Evolutionary conservation across 768 basidiomycete species (phyloP).

Genomic region (Lactarius deliciosus): DNA sequence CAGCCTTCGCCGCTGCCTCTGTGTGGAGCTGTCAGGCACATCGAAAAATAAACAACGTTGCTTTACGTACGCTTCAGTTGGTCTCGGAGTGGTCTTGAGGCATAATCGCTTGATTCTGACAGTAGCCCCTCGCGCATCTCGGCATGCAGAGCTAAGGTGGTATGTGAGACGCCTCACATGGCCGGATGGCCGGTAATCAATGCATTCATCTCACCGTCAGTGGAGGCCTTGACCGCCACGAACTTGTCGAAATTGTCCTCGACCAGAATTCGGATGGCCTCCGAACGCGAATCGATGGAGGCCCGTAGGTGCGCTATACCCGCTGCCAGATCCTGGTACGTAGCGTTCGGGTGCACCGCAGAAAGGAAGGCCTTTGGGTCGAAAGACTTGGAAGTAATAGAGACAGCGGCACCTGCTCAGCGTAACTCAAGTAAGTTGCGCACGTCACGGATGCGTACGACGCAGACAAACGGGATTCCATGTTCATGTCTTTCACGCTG

Average conservation of each 20-base stretch:
- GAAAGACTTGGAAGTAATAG: constrained; percentile 91
- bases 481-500: constrained; percentile 66
- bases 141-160: constrained; percentile 66
- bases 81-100: constrained; percentile 76
- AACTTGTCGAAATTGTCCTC: constrained; percentile 99
- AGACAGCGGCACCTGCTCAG: constrained; percentile 67
- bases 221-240: constrained; percentile 94
- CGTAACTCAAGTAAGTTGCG: constrained; percentile 20
- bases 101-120: constrained; percentile 73
- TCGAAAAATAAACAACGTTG: constrained; percentile 4
- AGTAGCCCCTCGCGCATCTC: constrained; percentile 94
- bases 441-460: not conserved
- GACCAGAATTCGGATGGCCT: constrained; percentile 91
- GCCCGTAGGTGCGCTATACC: constrained; percentile 73
- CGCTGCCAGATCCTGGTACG: constrained; percentile 83
- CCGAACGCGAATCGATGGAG: constrained; percentile 87
- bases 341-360: constrained; percentile 89
- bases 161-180: not conserved
- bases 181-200: not conserved
- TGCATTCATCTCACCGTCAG: constrained; percentile 64
- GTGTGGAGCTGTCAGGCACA: constrained; percentile 9
- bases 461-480: constrained; percentile 67
- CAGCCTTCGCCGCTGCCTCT: constrained; percentile 92
- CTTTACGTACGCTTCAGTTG: constrained; percentile 72
- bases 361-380: constrained; percentile 94